Conservation (phyloP, 176 grass and related monocot genomes). For the Microstegium vimineum region DNA sequence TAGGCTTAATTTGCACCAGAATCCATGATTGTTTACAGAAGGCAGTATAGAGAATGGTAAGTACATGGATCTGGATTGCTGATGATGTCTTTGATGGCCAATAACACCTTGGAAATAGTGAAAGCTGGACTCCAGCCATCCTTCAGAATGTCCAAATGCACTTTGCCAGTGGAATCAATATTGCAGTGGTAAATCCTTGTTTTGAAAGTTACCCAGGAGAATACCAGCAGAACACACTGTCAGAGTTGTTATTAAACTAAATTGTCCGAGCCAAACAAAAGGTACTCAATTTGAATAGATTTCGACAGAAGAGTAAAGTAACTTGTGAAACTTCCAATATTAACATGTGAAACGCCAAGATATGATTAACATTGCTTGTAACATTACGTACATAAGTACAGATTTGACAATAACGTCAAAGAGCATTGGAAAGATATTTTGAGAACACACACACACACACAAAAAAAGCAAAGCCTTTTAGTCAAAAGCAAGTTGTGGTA, state of each 20-base stretch:
- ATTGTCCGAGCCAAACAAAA: background rate
- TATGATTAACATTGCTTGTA: background rate
- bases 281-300: background rate
- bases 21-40: slow-evolving; percentile 2
- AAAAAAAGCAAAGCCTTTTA: background rate
- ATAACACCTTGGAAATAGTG: slow-evolving; percentile 86
- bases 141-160: slow-evolving; percentile 72
- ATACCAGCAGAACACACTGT: slow-evolving; percentile 10
- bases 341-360: background rate
- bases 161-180: slow-evolving; percentile 48
- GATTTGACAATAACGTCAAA: background rate
- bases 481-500: background rate
- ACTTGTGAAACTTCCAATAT: slow-evolving; percentile 6
- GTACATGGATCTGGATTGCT: slow-evolving; percentile 87
- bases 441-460: background rate
- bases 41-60: slow-evolving; percentile 4
- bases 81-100: slow-evolving; percentile 74
- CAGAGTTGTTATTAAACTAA: background rate
- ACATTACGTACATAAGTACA: slow-evolving; percentile 7
- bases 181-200: slow-evolving; percentile 94
- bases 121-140: slow-evolving; percentile 83
- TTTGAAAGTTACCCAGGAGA: slow-evolving; percentile 73
- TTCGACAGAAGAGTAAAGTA: background rate
- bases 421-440: background rate
- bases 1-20: background rate